Conservation (phyloP, 352 stramenopile genomes). For the Globisporangium uncinulatum region DNA sequence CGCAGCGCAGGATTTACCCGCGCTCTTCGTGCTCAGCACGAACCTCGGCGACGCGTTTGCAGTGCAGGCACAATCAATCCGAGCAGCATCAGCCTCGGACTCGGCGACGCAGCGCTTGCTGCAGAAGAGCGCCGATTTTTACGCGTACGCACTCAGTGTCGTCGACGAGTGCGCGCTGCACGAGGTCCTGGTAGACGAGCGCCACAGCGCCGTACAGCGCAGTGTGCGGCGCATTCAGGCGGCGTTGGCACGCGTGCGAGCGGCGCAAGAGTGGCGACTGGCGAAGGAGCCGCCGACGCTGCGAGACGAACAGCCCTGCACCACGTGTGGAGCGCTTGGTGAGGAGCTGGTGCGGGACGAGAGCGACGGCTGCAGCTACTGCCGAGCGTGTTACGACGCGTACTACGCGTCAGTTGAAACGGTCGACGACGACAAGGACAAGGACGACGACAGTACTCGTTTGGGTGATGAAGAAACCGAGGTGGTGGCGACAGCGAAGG, state of each 20-base stretch:
- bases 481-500: not conserved
- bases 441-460: not conserved
- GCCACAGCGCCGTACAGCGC: slow-evolving; percentile 20
- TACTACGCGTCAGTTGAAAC: slow-evolving; percentile 41
- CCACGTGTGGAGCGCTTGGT: slow-evolving; percentile 36
- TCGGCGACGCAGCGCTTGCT: not conserved
- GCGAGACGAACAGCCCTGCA: slow-evolving; percentile 23
- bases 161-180: slow-evolving; percentile 31
- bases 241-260: slow-evolving; percentile 7
- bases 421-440: not conserved
- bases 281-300: not conserved
- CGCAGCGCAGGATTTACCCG: slow-evolving; percentile 35
- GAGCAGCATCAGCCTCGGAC: slow-evolving; percentile 8
- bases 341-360: slow-evolving; percentile 44
- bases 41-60: slow-evolving; percentile 53
- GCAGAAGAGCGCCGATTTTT: slow-evolving; percentile 26
- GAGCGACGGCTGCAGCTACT: slow-evolving; percentile 66
- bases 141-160: slow-evolving; percentile 46
- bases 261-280: slow-evolving; percentile 5
- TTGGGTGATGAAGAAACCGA: not conserved
- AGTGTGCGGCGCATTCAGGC: slow-evolving; percentile 22
- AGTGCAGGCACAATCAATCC: too few relatives aligned
- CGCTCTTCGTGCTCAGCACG: slow-evolving; percentile 61
- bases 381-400: slow-evolving; percentile 51
- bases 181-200: slow-evolving; percentile 11